Evolutionary conservation across 2,329 filamentous ascomycete genomes (phyloP).

Genomic region (Clonostachys rosea): DNA sequence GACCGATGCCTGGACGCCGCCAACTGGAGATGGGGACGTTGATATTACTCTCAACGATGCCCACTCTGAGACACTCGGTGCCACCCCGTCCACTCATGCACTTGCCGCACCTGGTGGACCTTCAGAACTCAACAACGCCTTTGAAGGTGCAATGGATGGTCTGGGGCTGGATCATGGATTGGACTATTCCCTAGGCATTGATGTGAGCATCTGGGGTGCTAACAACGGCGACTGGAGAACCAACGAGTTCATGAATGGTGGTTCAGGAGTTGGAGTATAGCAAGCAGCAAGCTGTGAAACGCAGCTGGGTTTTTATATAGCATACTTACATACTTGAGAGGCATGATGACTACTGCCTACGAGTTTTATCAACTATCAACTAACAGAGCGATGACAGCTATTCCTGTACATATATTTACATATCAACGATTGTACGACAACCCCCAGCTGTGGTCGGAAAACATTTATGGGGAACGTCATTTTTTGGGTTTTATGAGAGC

Average conservation of each 20-base stretch:
- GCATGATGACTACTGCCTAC: too few species aligned
- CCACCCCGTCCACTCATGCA: not conserved
- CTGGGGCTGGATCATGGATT: slow-evolving; percentile 39
- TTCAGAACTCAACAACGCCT: slow-evolving; percentile 43
- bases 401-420: not conserved
- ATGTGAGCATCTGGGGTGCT: slow-evolving; percentile 22
- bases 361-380: not conserved
- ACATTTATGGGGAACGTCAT: not conserved
- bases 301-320: not conserved
- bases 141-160: slow-evolving; percentile 41
- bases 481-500: too few species aligned
- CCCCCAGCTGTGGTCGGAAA: not conserved
- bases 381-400: not conserved
- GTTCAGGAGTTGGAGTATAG: slow-evolving; percentile 19
- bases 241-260: slow-evolving; percentile 21
- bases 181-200: slow-evolving; percentile 34
- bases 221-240: slow-evolving; percentile 2
- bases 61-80: not conserved
- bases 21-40: not conserved
- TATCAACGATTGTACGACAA: not conserved
- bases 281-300: too few species aligned
- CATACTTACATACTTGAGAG: not conserved
- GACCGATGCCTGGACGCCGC: slow-evolving; percentile 2
- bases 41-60: not conserved
- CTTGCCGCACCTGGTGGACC: not conserved